A percentile compares a stretch with the other conserved stretches of the same genome.
These are phyloP conservation scores for Isabelozyma pseudorhagii DNA, from an alignment of 805 yeast species.

Conservation along the genomic window DNA sequence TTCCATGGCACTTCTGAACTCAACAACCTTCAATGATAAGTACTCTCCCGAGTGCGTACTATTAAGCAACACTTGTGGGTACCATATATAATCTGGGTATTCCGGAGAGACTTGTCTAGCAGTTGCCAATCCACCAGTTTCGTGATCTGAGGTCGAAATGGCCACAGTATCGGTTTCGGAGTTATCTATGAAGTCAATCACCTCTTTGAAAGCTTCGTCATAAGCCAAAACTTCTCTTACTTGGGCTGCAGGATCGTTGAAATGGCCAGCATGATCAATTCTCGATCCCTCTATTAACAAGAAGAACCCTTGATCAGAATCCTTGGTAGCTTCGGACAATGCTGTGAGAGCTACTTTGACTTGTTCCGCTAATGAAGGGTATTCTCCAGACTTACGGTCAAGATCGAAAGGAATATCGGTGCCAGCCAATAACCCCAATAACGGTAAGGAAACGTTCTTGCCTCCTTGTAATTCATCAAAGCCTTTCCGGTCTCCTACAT, in stretches of 20 bases:
- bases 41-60: slow-evolving; percentile 79
- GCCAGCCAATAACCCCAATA: slow-evolving; percentile 72
- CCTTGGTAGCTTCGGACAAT: slow-evolving; percentile 60
- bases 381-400: slow-evolving; percentile 58
- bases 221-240: slow-evolving; percentile 87
- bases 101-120: slow-evolving; percentile 67
- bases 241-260: slow-evolving; percentile 92
- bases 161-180: slow-evolving; percentile 74
- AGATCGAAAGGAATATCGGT: slow-evolving; percentile 81
- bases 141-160: slow-evolving; percentile 88
- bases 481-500: slow-evolving; percentile 54
- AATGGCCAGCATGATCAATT: slow-evolving; percentile 94
- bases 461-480: slow-evolving; percentile 59
- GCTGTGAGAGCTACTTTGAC: slow-evolving; percentile 71
- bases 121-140: slow-evolving; percentile 90
- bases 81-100: slow-evolving; percentile 89
- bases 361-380: slow-evolving; percentile 81
- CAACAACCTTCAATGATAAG: slow-evolving; percentile 46
- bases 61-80: slow-evolving; percentile 69
- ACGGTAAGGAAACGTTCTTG: slow-evolving; percentile 65
- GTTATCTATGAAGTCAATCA: slow-evolving; percentile 62
- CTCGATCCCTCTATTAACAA: slow-evolving; percentile 86
- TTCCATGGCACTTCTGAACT: slow-evolving; percentile 17
- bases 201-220: slow-evolving; percentile 77
- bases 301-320: slow-evolving; percentile 83